Percentiles rank a stretch among this genome's conserved stretches.
Evolutionary conservation across 148 eudicot genomes (phyloP).

Genomic region (Rhododendron ovatum): DNA sequence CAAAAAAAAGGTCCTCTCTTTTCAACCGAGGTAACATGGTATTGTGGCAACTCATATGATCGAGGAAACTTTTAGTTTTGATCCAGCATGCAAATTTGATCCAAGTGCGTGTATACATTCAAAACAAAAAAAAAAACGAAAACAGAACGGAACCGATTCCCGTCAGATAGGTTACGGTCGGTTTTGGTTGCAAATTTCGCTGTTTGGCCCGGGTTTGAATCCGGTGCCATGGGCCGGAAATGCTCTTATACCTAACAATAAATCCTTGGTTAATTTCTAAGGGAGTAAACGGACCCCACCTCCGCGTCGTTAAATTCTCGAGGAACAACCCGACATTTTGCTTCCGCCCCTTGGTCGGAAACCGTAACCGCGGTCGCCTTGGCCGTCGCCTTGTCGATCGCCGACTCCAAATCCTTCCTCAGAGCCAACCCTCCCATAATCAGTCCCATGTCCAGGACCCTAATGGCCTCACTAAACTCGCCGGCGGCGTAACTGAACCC

Average conservation of each 20-base stretch:
- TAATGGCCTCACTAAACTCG: slow-evolving; percentile 47
- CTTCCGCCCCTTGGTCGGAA: slow-evolving; percentile 5
- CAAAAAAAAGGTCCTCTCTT: background rate
- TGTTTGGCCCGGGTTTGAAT: too few relatives aligned
- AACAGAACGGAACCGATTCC: background rate
- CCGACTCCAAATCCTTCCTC: slow-evolving; percentile 48
- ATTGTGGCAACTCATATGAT: background rate
- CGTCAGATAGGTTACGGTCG: too few relatives aligned
- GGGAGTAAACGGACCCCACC: slow-evolving; percentile 62
- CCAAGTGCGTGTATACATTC: background rate
- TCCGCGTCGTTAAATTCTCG: slow-evolving; percentile 39
- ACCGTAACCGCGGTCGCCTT: slow-evolving; percentile 14
- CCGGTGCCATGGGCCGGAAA: background rate
- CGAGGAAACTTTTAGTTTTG: background rate
- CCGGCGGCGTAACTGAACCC: slow-evolving; percentile 32
- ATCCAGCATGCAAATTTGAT: background rate
- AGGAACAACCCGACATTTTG: slow-evolving; percentile 12
- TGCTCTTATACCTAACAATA: background rate
- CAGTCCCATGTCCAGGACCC: slow-evolving; percentile 74
- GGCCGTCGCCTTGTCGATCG: slow-evolving; percentile 33
- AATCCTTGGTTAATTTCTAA: background rate
- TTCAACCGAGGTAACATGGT: background rate
- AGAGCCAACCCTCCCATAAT: slow-evolving; percentile 82
- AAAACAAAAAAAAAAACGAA: background rate
- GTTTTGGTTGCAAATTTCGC: too few relatives aligned